Evolutionary conservation across 192 early-diverging fungal genomes (phyloP).

Genomic region (Backusella tuberculispora): DNA sequence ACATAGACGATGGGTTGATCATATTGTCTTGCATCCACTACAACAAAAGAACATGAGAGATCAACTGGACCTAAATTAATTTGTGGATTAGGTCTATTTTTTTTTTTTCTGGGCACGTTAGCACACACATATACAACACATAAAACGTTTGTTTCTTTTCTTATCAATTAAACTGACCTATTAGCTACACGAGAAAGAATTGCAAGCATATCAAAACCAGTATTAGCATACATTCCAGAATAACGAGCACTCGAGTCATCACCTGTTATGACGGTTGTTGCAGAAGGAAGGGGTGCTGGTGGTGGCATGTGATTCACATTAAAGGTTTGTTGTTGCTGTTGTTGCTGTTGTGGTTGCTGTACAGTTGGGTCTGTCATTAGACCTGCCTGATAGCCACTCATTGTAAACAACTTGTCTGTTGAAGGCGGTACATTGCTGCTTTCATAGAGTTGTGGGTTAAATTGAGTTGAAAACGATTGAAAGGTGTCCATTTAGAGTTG

Average conservation of each 20-base stretch:
- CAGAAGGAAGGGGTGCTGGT: background rate
- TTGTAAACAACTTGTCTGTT: slow-evolving; percentile 25
- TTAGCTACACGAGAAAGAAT: slow-evolving; percentile 32
- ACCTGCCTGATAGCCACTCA: slow-evolving; percentile 33
- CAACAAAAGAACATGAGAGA: slow-evolving; percentile 38
- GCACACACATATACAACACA: background rate
- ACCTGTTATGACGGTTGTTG: background rate
- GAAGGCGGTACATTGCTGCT: slow-evolving; percentile 34
- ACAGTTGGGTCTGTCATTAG: slow-evolving; percentile 19
- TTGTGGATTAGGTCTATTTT: slow-evolving; percentile 35
- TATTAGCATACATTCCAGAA: slow-evolving; percentile 38
- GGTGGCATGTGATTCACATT: background rate
- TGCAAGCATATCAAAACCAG: slow-evolving; percentile 37
- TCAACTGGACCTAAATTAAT: slow-evolving; percentile 41
- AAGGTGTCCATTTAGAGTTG: slow-evolving; percentile 18
- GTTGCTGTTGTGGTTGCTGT: background rate
- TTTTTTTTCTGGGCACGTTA: background rate
- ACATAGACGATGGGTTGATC: slow-evolving; percentile 70
- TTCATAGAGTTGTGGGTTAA: slow-evolving; percentile 35
- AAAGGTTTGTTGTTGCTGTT: background rate
- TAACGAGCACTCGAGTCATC: background rate
- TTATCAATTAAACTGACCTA: slow-evolving; percentile 4
- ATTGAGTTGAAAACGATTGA: slow-evolving; percentile 17
- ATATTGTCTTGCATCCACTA: slow-evolving; percentile 57
- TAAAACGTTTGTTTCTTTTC: background rate